Percentiles rank a stretch among this genome's conserved stretches.
These are phyloP conservation scores for Gossypium schwendimanii DNA, from an alignment of 441 rosid genomes.

Conservation along the genomic window DNA sequence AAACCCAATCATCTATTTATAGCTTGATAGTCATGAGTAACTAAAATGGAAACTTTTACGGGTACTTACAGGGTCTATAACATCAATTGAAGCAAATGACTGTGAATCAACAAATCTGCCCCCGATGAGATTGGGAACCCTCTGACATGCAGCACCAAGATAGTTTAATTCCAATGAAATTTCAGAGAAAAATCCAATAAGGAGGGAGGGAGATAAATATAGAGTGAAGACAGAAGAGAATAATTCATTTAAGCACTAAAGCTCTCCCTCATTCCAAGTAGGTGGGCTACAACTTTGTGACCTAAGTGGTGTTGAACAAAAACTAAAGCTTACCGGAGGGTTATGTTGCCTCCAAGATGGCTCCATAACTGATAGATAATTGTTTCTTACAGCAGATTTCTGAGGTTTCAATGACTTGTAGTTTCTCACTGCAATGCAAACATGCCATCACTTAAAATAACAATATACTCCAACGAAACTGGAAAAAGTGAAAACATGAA, in stretches of 20 bases:
- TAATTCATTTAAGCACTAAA: conserved; percentile 5
- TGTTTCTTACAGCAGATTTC: conserved; percentile 32
- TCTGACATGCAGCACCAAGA: conserved; percentile 26
- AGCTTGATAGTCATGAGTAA: neutral
- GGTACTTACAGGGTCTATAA: conserved; percentile 41
- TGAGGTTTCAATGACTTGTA: conserved; percentile 44
- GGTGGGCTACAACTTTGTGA: conserved; percentile 12
- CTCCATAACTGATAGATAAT: conserved; percentile 35
- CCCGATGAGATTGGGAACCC: conserved; percentile 47
- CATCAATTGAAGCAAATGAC: conserved; percentile 36
- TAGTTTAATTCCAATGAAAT: conserved; percentile 16
- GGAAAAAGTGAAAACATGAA: neutral
- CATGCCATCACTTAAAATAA: conserved; percentile 2
- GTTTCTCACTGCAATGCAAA: conserved; percentile 39
- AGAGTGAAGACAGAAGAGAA: neutral
- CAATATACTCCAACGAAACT: neutral
- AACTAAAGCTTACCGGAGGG: conserved; percentile 43
- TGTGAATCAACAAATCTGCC: conserved; percentile 41
- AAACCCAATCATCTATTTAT: neutral
- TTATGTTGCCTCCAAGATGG: conserved; percentile 42
- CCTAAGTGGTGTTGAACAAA: conserved; percentile 13
- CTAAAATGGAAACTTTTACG: neutral
- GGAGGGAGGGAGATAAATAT: neutral
- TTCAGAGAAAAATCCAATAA: conserved; percentile 8
- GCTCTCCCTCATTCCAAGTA: conserved; percentile 13